These are phyloP conservation scores for Elsinoe ampelina DNA, from an alignment of 2,329 filamentous ascomycete genomes.

Conservation along the genomic window DNA sequence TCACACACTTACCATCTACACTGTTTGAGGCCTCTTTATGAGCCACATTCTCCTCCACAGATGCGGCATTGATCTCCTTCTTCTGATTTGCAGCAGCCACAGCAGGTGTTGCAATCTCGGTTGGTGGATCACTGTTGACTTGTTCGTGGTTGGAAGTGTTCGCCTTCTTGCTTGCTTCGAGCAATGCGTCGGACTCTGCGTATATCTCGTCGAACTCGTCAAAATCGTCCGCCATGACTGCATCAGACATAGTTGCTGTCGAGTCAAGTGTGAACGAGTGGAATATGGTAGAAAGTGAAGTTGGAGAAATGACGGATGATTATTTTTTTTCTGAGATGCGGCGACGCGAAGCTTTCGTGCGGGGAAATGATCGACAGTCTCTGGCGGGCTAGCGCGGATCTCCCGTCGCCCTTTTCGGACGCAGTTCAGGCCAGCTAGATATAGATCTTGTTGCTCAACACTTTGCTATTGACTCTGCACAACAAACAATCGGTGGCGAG, in stretches of 20 bases:
- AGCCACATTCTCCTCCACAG: background rate
- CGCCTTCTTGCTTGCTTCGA: slow-evolving; percentile 7
- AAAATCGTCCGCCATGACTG: slow-evolving; percentile 1
- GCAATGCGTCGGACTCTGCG: slow-evolving; percentile 13
- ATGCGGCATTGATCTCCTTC: background rate
- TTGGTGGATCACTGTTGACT: background rate
- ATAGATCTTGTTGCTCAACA: background rate
- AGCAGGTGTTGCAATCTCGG: background rate
- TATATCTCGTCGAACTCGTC: slow-evolving; percentile 28
- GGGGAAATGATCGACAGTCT: slow-evolving; percentile 5
- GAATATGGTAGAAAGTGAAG: background rate
- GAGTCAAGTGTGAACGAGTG: background rate
- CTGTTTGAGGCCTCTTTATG: background rate
- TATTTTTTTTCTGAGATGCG: background rate
- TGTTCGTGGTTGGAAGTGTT: background rate
- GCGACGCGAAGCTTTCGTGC: background rate
- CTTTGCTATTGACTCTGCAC: background rate
- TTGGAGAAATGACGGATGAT: background rate
- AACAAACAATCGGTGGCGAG: background rate
- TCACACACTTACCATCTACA: background rate
- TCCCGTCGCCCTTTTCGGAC: background rate
- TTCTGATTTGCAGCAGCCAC: background rate
- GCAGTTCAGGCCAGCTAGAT: background rate
- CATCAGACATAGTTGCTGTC: slow-evolving; percentile 5
- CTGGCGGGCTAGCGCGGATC: slow-evolving; percentile 1